Evolutionary conservation across 768 basidiomycete genomes (phyloP), one percentile per base, ranked within the genome.

Genomic region (Hygrocybe coccinea): DNA sequence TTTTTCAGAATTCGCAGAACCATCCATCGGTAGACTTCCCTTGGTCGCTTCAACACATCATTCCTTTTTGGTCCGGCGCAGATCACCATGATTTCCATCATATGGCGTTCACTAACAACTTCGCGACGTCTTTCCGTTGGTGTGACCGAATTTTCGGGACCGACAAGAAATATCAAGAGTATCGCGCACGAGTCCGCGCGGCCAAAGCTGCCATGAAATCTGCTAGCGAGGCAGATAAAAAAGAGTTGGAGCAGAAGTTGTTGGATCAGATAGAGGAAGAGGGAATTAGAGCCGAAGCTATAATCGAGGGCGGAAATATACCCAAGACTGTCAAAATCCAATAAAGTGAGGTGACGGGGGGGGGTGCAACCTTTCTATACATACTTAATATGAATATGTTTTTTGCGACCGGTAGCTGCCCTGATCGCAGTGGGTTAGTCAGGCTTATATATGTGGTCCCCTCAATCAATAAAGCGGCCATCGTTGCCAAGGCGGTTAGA

Each of bases 61-160:
- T 98, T 33, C 94, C 94, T 2, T 90, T 98, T 80, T 98, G 95
- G 95, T 88, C 90, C 6, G 95, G 95, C 37, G 94, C 94, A 0
- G 95, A 97, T 64, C 92, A 95, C 74, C 95, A 97, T 69, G 95
- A 97, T 67, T 97, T 93, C 83, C 95, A 98, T 72, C 95, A 99
- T 74, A 90, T 93, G 89, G 86, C 89, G 3, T 95, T 94, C 77
- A 84, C 83, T 49, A 93, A 94, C 78, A 95, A 95, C 78, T 95
- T 81, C 69, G 89, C 91, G 8, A 95, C 93, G 6, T 90, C 87
- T 19, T 97, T 97, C 84, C 83, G 93, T 38, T 95, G 91, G 87
- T 91, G 89, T 70, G 95, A 98, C 70, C 79, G 80, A 57, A 71
- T 92, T 61, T 86, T 90, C 65, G 94, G 94, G 50, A 98, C 95